Evolutionary conservation across 2,329 filamentous ascomycete species (phyloP), one percentile per base, ranked within the genome.

Genomic region (Orbilia brochopaga): DNA sequence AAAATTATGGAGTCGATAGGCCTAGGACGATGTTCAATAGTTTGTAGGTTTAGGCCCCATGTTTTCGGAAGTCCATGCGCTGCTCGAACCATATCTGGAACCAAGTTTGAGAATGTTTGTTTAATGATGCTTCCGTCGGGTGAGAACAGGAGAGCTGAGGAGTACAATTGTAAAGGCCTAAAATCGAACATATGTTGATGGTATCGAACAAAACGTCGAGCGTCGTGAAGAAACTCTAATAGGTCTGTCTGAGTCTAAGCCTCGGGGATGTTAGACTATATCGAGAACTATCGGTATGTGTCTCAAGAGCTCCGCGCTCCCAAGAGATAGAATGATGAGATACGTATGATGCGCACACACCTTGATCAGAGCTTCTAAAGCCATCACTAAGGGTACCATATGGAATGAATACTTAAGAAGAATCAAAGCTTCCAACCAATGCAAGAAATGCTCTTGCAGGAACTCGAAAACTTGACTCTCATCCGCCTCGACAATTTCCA

Each of bases 401-500:
- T 21, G 48, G 74, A 11, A 76, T 60, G 50, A 76, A 73, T 11
- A n/a, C n/a, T 76, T 75, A 40, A 81, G 74, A 6, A 80, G 70
- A 52, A 78, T 78, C 19, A 82, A 73, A 4, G 77, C 79, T 74
- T 82, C 80, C 0, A 82, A 70, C 81, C 80, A 82, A 57, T 82
- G 76, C 1, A 83, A 79, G 56, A 82, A 76, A 73, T 82, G 78
- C 13, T 69, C 8, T 11, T 75, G 66, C 2, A 83, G 74, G 69
- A 83, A 83, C 0, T 56, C 0, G 56, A 81, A 72, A 4, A 78
- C 76, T 37, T 32, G 13, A 5, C 53, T 19, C 97, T 51, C 24
- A 37, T 37, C 32, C 7, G 32, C 23, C 15, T 13, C n/a, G 7
- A 13, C n/a, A 54, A 17, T 19, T 7, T 21, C 27, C 17, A 54